Conservation (phyloP, 2,329 filamentous ascomycete species). For the Trichoderma afroharzianum region DNA sequence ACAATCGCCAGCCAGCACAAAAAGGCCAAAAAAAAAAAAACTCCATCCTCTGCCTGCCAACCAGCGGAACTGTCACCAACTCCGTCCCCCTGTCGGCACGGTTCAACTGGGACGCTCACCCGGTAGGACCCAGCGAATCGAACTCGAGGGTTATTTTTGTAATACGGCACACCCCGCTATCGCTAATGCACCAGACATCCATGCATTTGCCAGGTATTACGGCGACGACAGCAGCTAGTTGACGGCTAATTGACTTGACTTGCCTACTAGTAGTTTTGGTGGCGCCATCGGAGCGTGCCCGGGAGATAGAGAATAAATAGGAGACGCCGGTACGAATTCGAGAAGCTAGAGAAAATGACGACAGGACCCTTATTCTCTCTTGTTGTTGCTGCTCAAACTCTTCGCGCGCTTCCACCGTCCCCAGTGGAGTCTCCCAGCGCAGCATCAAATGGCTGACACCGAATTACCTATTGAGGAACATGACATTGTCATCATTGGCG, state of each 20-base stretch:
- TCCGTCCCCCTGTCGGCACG: not conserved
- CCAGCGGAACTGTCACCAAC: not conserved
- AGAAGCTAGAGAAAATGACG: not conserved
- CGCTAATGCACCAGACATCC: not conserved
- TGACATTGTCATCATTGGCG: conserved; percentile 65
- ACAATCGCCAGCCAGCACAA: not conserved
- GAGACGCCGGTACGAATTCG: not conserved
- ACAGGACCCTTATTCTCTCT: not conserved
- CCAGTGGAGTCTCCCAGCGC: not conserved
- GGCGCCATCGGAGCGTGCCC: not conserved
- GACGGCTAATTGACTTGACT: not conserved
- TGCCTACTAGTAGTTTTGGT: not conserved
- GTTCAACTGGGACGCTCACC: not conserved
- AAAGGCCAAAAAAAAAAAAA: not conserved
- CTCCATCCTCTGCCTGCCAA: not conserved
- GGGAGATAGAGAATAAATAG: not conserved
- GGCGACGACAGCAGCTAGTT: not conserved
- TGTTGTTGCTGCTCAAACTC: not conserved
- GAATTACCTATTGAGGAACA: conserved; percentile 16
- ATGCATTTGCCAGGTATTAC: not conserved
- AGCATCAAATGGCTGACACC: not conserved
- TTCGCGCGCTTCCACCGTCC: not conserved
- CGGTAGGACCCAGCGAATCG: not conserved
- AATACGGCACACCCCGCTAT: not conserved
- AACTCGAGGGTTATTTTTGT: not conserved